Base-by-base conservation (phyloP, 257 asterid genomes). In the Nicotiana tomentosiformis region DNA sequence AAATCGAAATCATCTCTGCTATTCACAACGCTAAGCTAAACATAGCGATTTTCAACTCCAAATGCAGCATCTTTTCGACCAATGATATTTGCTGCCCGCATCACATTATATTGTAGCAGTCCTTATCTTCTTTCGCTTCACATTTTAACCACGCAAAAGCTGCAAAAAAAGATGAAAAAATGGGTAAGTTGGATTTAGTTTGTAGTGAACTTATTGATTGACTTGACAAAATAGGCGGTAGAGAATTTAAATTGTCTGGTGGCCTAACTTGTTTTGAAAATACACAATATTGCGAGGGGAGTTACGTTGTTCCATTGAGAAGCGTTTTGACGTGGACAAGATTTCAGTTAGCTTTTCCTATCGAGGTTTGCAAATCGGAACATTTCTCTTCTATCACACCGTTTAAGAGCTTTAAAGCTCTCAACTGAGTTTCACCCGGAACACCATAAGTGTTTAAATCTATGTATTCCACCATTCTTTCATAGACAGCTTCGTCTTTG, bases 61-160 rank as follows among this genome's bases (percentile, higher is more conserved):
- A 82, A 85, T 16, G 8, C 65, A 70, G 51, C 53, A 12, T 85
- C 88, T 26, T 77, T 70, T 6, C 85, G 72, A n/a, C 85, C 88
- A 62, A 82, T 85, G 9, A 85, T 85, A 30, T 82, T 14, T 15
- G 84, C 84, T 69, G 46, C 51, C 17, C 77, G 49, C 16, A 85
- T 61, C 10, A 82, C 85, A 29, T 29, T 29, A 29, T 29, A 16
- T 72, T 69, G 58, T 49, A 58, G 16, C 84, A 85, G 26, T 16
- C 68, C 29, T 30, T 15, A 3, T 85, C 87, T 82, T 58, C 82
- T 26, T 66, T 85, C 11, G 5, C 61, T 18, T 85, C 85, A 39
- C 83, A 85, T 39, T 76, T 85, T 55, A 85, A 76, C 83, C 87
- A 85, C 7, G 67, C 85, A 82, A 62, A 85, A 65, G 87, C 85